phyloP scores from a whole-genome alignment of 225 moss, liverwort and hornwort species.

The Marchantia paleacea region DNA sequence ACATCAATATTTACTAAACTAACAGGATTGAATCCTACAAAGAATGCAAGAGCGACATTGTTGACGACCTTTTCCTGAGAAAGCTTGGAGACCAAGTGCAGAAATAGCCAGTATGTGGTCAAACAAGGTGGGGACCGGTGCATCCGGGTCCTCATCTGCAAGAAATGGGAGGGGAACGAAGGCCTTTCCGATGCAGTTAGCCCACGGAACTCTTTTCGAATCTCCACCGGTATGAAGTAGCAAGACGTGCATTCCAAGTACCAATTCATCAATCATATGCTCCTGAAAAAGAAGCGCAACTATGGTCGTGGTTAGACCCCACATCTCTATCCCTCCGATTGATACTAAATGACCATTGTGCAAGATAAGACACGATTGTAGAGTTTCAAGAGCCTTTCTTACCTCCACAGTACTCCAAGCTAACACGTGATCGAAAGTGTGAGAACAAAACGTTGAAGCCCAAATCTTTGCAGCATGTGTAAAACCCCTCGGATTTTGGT shows the following conservation, averaged over 20 bases:
- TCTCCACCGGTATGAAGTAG: slow-evolving; percentile 74
- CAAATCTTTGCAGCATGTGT: not conserved
- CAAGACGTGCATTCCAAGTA: slow-evolving; percentile 50
- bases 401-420: no score
- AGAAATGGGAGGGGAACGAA: slow-evolving; percentile 71
- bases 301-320: not conserved
- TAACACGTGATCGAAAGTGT: not conserved
- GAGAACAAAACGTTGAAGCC: not conserved
- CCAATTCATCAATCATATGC: not conserved
- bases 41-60: not conserved
- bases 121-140: slow-evolving; percentile 55
- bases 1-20: no score
- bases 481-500: not conserved
- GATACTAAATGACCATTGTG: not conserved
- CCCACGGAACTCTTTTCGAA: slow-evolving; percentile 78
- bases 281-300: slow-evolving; percentile 11
- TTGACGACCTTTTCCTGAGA: slow-evolving; percentile 47
- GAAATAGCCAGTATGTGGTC: slow-evolving; percentile 79
- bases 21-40: not conserved
- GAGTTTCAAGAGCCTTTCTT: not conserved
- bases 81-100: slow-evolving; percentile 56
- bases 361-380: no score
- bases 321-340: not conserved
- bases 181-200: slow-evolving; percentile 73
- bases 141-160: slow-evolving; percentile 61